phyloP scores from a whole-genome alignment of 495 filamentous ascomycete species.

The Clavariopsis aquatica region DNA sequence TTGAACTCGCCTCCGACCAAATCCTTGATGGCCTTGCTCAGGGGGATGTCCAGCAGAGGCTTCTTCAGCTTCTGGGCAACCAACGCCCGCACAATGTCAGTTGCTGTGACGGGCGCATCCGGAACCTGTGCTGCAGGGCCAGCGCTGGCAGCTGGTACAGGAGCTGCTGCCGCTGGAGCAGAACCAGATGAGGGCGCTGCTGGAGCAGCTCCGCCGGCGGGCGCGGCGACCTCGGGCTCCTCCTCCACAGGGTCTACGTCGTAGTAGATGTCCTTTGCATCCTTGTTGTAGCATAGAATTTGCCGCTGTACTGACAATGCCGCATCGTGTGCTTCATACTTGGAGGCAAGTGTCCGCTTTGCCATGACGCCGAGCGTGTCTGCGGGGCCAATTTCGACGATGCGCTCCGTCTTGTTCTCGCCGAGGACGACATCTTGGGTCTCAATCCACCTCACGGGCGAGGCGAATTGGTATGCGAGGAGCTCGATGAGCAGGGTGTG shows the following conservation, averaged over 20 bases:
- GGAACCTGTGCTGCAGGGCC: slow-evolving; percentile 88
- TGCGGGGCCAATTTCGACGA: slow-evolving; percentile 95
- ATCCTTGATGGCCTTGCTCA: slow-evolving; percentile 98
- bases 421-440: slow-evolving; percentile 99
- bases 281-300: slow-evolving; percentile 99
- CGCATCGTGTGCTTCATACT: slow-evolving; percentile 98
- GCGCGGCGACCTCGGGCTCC: slow-evolving; percentile 64
- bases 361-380: slow-evolving; percentile 99
- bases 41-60: slow-evolving; percentile 78
- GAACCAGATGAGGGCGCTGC: slow-evolving; percentile 53
- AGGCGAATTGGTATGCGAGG: slow-evolving; percentile 98
- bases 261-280: slow-evolving; percentile 99
- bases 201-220: slow-evolving; percentile 50
- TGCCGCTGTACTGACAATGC: slow-evolving; percentile 93
- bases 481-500: slow-evolving; percentile 98
- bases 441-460: slow-evolving; percentile 98
- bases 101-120: slow-evolving; percentile 80
- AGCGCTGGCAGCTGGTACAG: slow-evolving; percentile 65
- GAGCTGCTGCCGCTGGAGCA: slow-evolving; percentile 51
- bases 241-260: slow-evolving; percentile 95
- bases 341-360: slow-evolving; percentile 89
- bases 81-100: slow-evolving; percentile 85
- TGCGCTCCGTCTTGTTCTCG: slow-evolving; percentile 91
- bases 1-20: slow-evolving; percentile 83
- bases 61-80: slow-evolving; percentile 99